Evolutionary conservation across 2,329 filamentous ascomycete genomes (phyloP).

Genomic region (Diplocarpon rosae): DNA sequence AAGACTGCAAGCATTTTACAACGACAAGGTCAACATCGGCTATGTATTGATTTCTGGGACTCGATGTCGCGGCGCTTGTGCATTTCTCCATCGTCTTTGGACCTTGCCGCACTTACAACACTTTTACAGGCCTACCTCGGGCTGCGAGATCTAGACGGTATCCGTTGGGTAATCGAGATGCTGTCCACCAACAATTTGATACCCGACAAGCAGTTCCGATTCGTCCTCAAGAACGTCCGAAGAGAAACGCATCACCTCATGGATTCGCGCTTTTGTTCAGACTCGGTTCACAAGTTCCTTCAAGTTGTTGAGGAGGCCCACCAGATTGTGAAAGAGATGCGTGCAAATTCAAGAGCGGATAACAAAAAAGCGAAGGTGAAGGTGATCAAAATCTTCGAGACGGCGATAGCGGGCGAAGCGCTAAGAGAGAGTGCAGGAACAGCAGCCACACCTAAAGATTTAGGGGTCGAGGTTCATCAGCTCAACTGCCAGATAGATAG

Average conservation of each 20-base stretch:
- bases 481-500: background rate
- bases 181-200: constrained; percentile 16
- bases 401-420: constrained; percentile 12
- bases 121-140: constrained; percentile 23
- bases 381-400: constrained; percentile 21
- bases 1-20: constrained; percentile 21
- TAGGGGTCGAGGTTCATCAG: background rate
- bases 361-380: constrained; percentile 12
- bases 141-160: constrained; percentile 15
- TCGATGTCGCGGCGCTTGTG: constrained; percentile 14
- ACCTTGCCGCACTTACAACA: constrained; percentile 19
- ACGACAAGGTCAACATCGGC: constrained; percentile 7
- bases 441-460: background rate
- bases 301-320: constrained; percentile 10
- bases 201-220: constrained; percentile 18
- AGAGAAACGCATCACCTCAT: constrained; percentile 2
- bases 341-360: constrained; percentile 3
- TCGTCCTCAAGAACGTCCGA: constrained; percentile 13
- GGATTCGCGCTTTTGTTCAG: background rate
- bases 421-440: background rate
- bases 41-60: constrained; percentile 24
- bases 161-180: constrained; percentile 21
- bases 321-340: constrained; percentile 7
- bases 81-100: constrained; percentile 8
- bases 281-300: constrained; percentile 6